Base-by-base conservation (phyloP, 2,329 filamentous ascomycete genomes). In the Colletotrichum shisoi region DNA sequence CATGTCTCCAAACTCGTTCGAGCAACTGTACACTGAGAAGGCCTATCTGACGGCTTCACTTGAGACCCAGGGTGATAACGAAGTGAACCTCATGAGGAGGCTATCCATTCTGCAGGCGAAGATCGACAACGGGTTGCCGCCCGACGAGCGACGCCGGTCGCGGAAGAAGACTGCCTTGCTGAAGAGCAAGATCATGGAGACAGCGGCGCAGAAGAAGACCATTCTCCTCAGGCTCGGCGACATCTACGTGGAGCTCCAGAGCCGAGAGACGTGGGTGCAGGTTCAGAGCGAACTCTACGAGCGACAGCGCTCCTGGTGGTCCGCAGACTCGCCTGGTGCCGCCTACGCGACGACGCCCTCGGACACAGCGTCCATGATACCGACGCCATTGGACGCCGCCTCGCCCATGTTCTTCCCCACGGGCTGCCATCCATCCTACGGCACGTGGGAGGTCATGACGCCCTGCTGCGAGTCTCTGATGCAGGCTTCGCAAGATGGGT, bases 201-300 rank as follows among this genome's bases (percentile, higher is more conserved):
- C 78, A 0, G 79, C 80, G 3, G 76, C 79, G 59, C 82, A 86
- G 70, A 81, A 87, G 71, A 79, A 76, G 60, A 70, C 75, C 17
- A 79, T 85, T 7, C 73, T 83, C 45, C 64, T 76, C 17, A 76
- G 84, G 3, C 75, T 87, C n/a, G 75, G 79, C 13, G 83, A 87
- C 64, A 70, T 87, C 15, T 77, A 80, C 40, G 73, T 82, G 17
- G 83, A 87, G 73, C 79, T 84, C 15, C 79, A 81, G 70, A 80
- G 78, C 45, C 77, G 79, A 3, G 79, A 82, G 58, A 74, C 79
- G 2, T 79, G 77, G 77, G 71, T 71, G 37, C 74, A 77, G 44
- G 72, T 78, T 2, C 73, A 74, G 48, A 70, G 74, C 17, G 73
- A 75, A 53, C 39, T 59, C 8, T 60, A 52, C 21, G 62, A 56